Conservation (phyloP, 495 filamentous ascomycete genomes). For the Aspergillus haitiensis region DNA sequence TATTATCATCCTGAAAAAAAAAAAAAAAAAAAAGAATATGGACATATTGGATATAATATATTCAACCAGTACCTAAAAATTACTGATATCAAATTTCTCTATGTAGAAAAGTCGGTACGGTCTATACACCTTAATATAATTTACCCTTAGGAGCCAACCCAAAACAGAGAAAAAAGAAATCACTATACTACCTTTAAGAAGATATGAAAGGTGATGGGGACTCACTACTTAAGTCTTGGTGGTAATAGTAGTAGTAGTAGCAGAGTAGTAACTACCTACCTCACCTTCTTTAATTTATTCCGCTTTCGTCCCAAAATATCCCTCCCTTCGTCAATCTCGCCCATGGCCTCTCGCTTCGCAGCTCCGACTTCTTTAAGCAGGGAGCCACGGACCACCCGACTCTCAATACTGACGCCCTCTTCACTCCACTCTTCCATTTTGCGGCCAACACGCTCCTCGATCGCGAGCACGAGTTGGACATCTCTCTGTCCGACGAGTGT, state of each 20-base stretch:
- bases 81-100: no score
- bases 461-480: slow-evolving; percentile 79
- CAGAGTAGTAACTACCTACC: slow-evolving; percentile 23
- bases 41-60: no score
- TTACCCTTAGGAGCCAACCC: no score
- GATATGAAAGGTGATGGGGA: no score
- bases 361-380: slow-evolving; percentile 83
- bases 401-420: slow-evolving; percentile 88
- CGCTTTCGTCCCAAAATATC: slow-evolving; percentile 63
- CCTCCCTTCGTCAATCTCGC: slow-evolving; percentile 88
- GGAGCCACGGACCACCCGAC: slow-evolving; percentile 71
- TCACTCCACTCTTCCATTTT: slow-evolving; percentile 82
- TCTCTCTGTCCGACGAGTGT: slow-evolving; percentile 92
- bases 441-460: slow-evolving; percentile 77
- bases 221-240: no score
- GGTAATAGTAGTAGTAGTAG: not conserved
- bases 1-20: no score
- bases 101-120: no score
- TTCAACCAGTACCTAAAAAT: no score
- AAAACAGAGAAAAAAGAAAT: no score
- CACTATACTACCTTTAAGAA: no score
- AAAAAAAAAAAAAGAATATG: no score
- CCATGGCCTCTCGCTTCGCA: slow-evolving; percentile 83
- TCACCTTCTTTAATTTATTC: slow-evolving; percentile 49
- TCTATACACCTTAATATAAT: no score